Base-by-base conservation (phyloP, 345 rosid species). In the Eucalyptus paniculata region DNA sequence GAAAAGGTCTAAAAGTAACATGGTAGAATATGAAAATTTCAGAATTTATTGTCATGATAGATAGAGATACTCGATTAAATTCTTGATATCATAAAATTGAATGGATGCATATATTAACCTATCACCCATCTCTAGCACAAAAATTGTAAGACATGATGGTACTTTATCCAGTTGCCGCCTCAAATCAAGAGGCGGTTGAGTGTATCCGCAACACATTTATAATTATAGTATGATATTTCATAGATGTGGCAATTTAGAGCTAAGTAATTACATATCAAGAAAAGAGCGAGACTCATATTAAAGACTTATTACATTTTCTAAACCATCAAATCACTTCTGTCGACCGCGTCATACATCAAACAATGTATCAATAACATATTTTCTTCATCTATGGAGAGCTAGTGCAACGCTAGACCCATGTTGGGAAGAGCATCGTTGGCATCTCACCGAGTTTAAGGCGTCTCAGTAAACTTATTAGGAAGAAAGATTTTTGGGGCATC, bases 81-180 rank as follows among this genome's bases (percentile, higher is more conserved):
- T 5, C 47, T 77, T 77, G 16, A 26, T 26, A 12, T 28, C 67
- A 60, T 60, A 60, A 60, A 28, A 60, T 60, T 26, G 0, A 26
- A n/a, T 4, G 8, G 34, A 65, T n/a, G 37, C 37, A 65, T n/a
- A 14, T 4, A 65, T 7, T 65, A 15, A 15, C 10, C 14, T n/a
- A 15, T 65, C 72, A 56, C 5, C 72, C 72, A 19, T n/a, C 37
- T 65, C 0, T 15, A 30, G 10, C 72, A n/a, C 37, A 65, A 65
- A 16, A 65, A 30, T n/a, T 0, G 4, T 15, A 65, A 77, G 30
- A 3, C 30, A 2, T 0, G 7, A 40, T 21, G 24, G 16, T 6
- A 77, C 28, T 40, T 21, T 6, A 11, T 77, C 83, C 5, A 0
- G 5, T 1, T 7, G 45, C 81, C 1, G 0, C 1, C 2, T 34